Base-by-base conservation (phyloP, 2,329 filamentous ascomycete genomes). In the Aspergillus sp. region DNA sequence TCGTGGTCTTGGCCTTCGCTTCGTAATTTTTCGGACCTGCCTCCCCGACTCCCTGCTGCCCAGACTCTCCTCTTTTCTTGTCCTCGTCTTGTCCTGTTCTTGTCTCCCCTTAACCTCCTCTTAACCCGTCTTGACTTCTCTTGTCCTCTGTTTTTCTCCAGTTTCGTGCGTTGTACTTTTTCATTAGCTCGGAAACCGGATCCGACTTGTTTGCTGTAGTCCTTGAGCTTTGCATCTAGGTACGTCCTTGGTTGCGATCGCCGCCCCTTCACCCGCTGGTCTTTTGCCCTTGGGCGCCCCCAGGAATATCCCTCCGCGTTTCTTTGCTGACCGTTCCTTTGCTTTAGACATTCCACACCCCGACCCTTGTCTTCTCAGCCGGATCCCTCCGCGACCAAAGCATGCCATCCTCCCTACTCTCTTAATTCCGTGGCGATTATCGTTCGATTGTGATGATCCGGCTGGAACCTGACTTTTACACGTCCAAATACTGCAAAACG, bases 401-500 rank as follows among this genome's bases (percentile, higher is more conserved):
- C 61, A 71, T 70, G 68, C 62, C 63, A 65, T 68, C 60, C 59
- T 55, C 64, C 53, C 40, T 52, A 57, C 45, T 37, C 24, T 59
- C 50, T 24, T 56, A 52, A 43, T 51, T 52, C 41, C 35, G 49
- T 40, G 9, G 37, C 50, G 45, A 49, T 19, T 40, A 37, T 57
- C 23, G 35, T 52, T 56, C 37, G 31, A 59, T 41, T 59, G 50
- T 50, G 37, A 54, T 54, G 56, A 19, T 43, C 43, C 37, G 51
- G 51, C 35, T 52, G 45, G 35, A 43, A 31, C 12, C 52, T 12
- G 40, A 35, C 12, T 31, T 47, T 39, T 17, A 17, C 24, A 11
- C 31, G 9, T 43, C 44, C 5, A 45, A 15, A 45, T 21, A 45
- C 27, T 7, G 45, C 40, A 8, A n/a, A 8, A 19, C 31, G 27